Evolutionary conservation across 768 basidiomycete genomes (phyloP), one percentile per base, ranked within the genome.

Genomic region (Cytidiella melzeri): DNA sequence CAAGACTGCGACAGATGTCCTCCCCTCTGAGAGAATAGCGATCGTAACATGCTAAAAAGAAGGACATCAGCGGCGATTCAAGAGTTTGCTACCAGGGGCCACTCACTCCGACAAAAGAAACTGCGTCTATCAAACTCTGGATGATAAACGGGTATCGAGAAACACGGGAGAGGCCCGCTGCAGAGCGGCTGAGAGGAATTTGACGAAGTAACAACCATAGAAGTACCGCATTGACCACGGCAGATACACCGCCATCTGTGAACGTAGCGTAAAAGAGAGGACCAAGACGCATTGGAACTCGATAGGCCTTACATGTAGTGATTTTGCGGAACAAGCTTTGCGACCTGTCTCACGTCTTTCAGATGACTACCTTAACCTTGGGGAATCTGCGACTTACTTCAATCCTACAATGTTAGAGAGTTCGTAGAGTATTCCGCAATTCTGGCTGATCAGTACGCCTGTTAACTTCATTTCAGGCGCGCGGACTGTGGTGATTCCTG

Each of bases 61-160:
- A n/a, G n/a, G n/a, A n/a, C n/a, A n/a, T n/a, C n/a, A n/a, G n/a
- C n/a, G n/a, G n/a, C n/a, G n/a, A n/a, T n/a, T n/a, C n/a, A n/a
- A n/a, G n/a, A n/a, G n/a, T n/a, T n/a, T n/a, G n/a, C n/a, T n/a
- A n/a, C n/a, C n/a, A n/a, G n/a, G n/a, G n/a, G n/a, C n/a, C 18
- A 6, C 73, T 7, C 55, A 75, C 73, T 0, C 86, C 87, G 18
- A 88, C 87, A 62, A 95, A 94, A 0, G 87, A 81, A 38, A 92
- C 81, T 0, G 87, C 79, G 60, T 96, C 92, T 18, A 89, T 76
- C 1, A 83, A 77, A 4, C 84, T 78, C 64, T 93, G 90, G 5
- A 82, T 69, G 19, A 92, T 71, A 62, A 94, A 91, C 1, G 84
- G 80, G 84, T 88, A 92, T 5, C 86, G 72, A 2, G 91, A 94